Evolutionary conservation across 2,329 filamentous ascomycete genomes (phyloP).

Genomic region (Pyricularia sp.): DNA sequence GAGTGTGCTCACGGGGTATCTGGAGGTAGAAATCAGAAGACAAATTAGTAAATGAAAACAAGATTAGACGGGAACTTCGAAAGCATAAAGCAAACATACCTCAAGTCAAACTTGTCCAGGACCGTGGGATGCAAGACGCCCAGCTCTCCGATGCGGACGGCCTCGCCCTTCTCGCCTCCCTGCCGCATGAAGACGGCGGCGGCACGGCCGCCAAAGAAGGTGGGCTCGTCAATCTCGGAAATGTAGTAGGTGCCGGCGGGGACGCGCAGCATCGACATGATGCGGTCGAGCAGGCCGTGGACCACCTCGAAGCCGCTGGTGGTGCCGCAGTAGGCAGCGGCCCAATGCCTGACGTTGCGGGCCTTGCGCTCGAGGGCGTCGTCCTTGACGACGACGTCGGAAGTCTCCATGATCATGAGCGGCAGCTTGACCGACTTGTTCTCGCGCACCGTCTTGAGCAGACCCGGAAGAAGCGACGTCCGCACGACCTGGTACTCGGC

Average conservation of each 20-base stretch:
- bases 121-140: slow-evolving; percentile 91
- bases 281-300: slow-evolving; percentile 83
- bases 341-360: slow-evolving; percentile 90
- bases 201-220: slow-evolving; percentile 85
- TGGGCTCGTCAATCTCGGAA: slow-evolving; percentile 85
- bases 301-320: slow-evolving; percentile 91
- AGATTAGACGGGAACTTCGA: background rate
- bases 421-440: slow-evolving; percentile 85
- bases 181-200: slow-evolving; percentile 69
- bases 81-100: slow-evolving; percentile 38
- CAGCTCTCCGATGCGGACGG: slow-evolving; percentile 70
- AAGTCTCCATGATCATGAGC: slow-evolving; percentile 86
- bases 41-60: slow-evolving; percentile 8
- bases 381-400: slow-evolving; percentile 90
- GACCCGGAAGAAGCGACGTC: slow-evolving; percentile 74
- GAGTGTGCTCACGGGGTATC: slow-evolving; percentile 85
- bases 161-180: slow-evolving; percentile 55
- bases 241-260: slow-evolving; percentile 59
- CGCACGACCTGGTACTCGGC: slow-evolving; percentile 89
- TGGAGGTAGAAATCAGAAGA: slow-evolving; percentile 21
- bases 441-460: slow-evolving; percentile 88
- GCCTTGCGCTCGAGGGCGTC: slow-evolving; percentile 62
- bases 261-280: slow-evolving; percentile 85
- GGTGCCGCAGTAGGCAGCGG: slow-evolving; percentile 93
- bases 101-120: slow-evolving; percentile 86